These are phyloP conservation scores for Astragalus glycyphyllos DNA, from an alignment of 306 rosid genomes.

Conservation along the genomic window DNA sequence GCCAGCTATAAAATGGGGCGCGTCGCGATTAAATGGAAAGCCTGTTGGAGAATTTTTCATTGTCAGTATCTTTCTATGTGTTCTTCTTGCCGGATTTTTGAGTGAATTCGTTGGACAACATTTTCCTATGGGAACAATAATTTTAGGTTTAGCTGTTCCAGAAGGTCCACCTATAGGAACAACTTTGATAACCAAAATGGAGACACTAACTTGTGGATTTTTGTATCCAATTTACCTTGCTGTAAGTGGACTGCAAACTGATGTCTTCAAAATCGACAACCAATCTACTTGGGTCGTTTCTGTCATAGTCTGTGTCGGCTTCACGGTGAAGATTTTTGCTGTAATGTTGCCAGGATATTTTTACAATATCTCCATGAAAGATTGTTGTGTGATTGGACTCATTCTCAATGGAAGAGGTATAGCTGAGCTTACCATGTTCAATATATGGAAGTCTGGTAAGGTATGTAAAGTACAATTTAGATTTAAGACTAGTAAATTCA, in stretches of 20 bases:
- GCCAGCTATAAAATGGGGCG: constrained; percentile 48
- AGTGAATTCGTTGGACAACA: constrained; percentile 66
- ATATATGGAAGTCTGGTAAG: constrained; percentile 51
- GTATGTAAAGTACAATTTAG: constrained; percentile 40
- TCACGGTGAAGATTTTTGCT: constrained; percentile 53
- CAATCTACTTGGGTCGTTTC: constrained; percentile 38
- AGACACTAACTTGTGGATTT: constrained; percentile 41
- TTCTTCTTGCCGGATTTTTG: constrained; percentile 43
- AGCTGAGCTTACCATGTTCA: constrained; percentile 56
- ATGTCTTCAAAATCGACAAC: constrained; percentile 44
- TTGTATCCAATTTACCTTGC: constrained; percentile 70
- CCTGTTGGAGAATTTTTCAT: constrained; percentile 38
- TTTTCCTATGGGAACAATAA: constrained; percentile 63
- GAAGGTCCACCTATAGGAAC: constrained; percentile 75
- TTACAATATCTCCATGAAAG: constrained; percentile 39
- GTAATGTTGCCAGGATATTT: constrained; percentile 58
- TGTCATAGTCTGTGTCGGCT: constrained; percentile 35
- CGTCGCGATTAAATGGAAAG: constrained; percentile 34
- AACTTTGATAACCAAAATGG: constrained; percentile 51
- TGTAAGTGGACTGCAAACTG: constrained; percentile 57
- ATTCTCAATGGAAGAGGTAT: constrained; percentile 70
- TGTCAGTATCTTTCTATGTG: constrained; percentile 38
- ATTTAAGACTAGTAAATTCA: neutral
- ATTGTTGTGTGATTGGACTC: constrained; percentile 61
- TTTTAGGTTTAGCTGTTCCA: constrained; percentile 62